Evolutionary conservation across 177 flowering plant genomes (phyloP).

Genomic region (Vitis hybrid): DNA sequence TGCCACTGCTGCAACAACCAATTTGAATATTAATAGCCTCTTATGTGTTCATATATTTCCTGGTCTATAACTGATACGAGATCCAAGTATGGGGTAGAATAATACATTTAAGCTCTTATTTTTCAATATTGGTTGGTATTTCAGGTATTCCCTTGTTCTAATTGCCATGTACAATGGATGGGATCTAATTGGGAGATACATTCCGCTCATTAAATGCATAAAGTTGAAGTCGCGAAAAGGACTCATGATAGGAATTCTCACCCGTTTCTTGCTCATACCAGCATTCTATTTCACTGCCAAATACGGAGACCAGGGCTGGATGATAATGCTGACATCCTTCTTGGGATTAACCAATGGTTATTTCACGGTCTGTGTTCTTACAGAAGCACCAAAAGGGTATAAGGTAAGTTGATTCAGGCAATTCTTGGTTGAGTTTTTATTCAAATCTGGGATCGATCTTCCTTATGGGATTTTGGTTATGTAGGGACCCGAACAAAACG

Average conservation of each 20-base stretch:
- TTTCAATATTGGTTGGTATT: neutral
- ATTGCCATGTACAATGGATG: slow-evolving; percentile 62
- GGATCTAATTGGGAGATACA: slow-evolving; percentile 70
- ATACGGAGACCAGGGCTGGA: slow-evolving; percentile 73
- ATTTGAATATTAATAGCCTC: no score
- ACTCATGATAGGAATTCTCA: slow-evolving; percentile 32
- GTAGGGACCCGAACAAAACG: slow-evolving; percentile 88
- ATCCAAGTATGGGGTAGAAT: no score
- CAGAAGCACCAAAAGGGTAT: slow-evolving; percentile 69
- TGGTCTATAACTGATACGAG: no score
- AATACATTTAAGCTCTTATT: neutral
- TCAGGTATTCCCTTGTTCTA: slow-evolving; percentile 76
- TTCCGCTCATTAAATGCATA: slow-evolving; percentile 45
- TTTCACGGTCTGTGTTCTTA: slow-evolving; percentile 73
- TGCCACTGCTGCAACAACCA: no score
- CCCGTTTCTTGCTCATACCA: slow-evolving; percentile 61
- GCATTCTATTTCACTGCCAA: slow-evolving; percentile 79
- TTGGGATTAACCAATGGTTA: slow-evolving; percentile 73
- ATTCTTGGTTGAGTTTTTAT: neutral
- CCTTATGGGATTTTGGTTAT: slow-evolving; percentile 6
- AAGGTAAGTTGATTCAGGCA: slow-evolving; percentile 38
- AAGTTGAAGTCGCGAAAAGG: slow-evolving; percentile 51
- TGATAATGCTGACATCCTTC: slow-evolving; percentile 64
- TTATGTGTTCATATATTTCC: no score
- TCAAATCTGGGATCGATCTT: neutral